Percentiles rank a stretch among this genome's conserved stretches.
These are phyloP conservation scores for Flaveria brownii DNA, from an alignment of 129 eudicot species.

Conservation along the genomic window DNA sequence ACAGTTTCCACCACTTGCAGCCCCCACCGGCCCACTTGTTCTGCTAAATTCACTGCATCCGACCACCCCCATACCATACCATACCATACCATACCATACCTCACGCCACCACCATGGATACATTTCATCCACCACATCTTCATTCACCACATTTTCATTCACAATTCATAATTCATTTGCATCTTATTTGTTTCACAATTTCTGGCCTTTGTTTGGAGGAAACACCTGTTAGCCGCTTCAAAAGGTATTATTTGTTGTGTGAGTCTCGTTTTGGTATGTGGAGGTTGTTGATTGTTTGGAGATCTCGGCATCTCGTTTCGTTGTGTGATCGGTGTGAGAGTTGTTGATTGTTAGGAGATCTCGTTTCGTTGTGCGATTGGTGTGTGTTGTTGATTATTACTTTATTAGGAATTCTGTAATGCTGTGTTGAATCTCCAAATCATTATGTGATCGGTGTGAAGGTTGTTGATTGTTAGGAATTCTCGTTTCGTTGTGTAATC, in stretches of 20 bases:
- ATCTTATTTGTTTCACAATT: not conserved
- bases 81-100: not conserved
- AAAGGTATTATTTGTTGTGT: not conserved
- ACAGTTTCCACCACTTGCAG: slow-evolving; percentile 39
- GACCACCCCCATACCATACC: slow-evolving; percentile 1
- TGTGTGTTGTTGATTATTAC: not conserved
- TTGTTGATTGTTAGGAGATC: no score
- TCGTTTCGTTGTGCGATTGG: not conserved
- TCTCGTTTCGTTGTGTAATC: no score
- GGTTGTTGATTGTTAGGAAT: no score
- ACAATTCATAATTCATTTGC: not conserved
- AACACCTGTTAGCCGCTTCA: not conserved
- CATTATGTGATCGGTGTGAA: no score
- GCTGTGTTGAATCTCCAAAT: no score
- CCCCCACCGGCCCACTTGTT: slow-evolving; percentile 39
- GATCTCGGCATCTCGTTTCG: not conserved
- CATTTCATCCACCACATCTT: not conserved
- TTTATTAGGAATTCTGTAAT: no score
- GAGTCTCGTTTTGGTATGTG: not conserved
- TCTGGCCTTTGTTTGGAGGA: not conserved
- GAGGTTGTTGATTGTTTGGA: no score
- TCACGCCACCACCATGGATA: slow-evolving; percentile 18
- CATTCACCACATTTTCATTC: not conserved
- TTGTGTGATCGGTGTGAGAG: not conserved
- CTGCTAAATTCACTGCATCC: slow-evolving; percentile 36